Conservation (phyloP, 176 grass and related monocot species). For the Olyra latifolia region DNA sequence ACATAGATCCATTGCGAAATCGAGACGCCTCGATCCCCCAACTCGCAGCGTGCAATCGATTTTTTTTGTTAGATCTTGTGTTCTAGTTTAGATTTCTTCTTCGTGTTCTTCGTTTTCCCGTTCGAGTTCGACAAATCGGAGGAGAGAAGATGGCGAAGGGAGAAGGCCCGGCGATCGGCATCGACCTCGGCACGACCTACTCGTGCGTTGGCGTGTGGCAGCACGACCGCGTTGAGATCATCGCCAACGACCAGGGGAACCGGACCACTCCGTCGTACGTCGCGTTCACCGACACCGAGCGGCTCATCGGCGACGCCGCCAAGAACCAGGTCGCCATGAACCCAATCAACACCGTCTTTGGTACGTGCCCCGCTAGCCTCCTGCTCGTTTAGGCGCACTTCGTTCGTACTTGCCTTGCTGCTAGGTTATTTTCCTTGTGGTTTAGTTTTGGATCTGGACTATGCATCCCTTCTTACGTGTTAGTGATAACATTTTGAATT, state of each 20-base stretch:
- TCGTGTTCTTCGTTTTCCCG: not conserved
- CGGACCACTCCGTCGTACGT: slow-evolving; percentile 82
- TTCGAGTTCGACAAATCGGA: not conserved
- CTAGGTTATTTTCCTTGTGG: not conserved
- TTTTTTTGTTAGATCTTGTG: not conserved
- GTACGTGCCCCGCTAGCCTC: not conserved
- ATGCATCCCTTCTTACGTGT: not conserved
- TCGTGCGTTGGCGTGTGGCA: slow-evolving; percentile 91
- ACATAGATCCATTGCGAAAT: not conserved
- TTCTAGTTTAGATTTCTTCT: not conserved
- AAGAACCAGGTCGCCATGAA: slow-evolving; percentile 98
- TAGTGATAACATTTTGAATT: not conserved
- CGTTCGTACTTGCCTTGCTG: not conserved
- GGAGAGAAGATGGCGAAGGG: slow-evolving; percentile 51
- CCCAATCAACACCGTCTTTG: slow-evolving; percentile 81
- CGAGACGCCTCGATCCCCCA: not conserved
- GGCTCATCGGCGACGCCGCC: slow-evolving; percentile 80
- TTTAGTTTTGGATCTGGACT: not conserved
- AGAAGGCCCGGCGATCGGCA: slow-evolving; percentile 71
- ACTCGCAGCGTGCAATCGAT: not conserved
- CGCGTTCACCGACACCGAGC: slow-evolving; percentile 78
- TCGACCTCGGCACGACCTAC: slow-evolving; percentile 82
- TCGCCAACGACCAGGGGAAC: slow-evolving; percentile 84
- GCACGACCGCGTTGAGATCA: slow-evolving; percentile 82
- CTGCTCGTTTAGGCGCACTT: too few species aligned